Base-by-base conservation (phyloP, 2,329 filamentous ascomycete genomes). In the Elsinoe fawcettii region DNA sequence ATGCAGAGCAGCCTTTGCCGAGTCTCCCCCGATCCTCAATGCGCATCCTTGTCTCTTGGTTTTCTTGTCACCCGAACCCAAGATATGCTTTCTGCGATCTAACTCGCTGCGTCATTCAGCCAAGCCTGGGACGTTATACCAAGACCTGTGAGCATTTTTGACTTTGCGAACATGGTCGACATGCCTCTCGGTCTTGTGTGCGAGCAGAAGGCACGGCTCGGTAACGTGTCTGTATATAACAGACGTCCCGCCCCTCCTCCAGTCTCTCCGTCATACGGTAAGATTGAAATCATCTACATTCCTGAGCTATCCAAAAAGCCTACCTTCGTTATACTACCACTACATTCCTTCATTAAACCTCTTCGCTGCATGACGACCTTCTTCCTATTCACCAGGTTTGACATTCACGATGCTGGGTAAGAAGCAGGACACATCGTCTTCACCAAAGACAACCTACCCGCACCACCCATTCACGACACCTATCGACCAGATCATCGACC, bases 391-490 rank as follows among this genome's bases (percentile, higher is more conserved):
- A 25, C 49, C 34, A 39, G 34, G 20, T 53, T 39, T 37, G 49
- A 37, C 16, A 53, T 39, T n/a, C 49, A 53, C 49, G 49, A 53
- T 53, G 49, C 49, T 34, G 49, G 49, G 49, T 53, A 53, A 39
- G 32, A 36, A 53, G 49, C 20, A 25, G 16, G 20, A 37, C 32
- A 23, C 16, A 11, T 32, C 18, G 46, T 53, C 49, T 23, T 36
- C 49, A 39, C 49, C 25, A 20, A 36, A 53, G 34, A 30, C 25
- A 8, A 39, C 49, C 16, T 53, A 53, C 18, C 49, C 30, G 12
- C 49, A 39, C 11, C 49, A 53, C 32, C 49, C 49, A 7, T 53
- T 53, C 34, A 25, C 32, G 14, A 53, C 49, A 20, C 32, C 49
- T 22, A 25, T 39, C 16, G 49, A 53, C 16, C 30, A 53, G 34